These are phyloP conservation scores for Wickerhamiella sergipiensis DNA, from an alignment of 805 yeast species.

Conservation along the genomic window DNA sequence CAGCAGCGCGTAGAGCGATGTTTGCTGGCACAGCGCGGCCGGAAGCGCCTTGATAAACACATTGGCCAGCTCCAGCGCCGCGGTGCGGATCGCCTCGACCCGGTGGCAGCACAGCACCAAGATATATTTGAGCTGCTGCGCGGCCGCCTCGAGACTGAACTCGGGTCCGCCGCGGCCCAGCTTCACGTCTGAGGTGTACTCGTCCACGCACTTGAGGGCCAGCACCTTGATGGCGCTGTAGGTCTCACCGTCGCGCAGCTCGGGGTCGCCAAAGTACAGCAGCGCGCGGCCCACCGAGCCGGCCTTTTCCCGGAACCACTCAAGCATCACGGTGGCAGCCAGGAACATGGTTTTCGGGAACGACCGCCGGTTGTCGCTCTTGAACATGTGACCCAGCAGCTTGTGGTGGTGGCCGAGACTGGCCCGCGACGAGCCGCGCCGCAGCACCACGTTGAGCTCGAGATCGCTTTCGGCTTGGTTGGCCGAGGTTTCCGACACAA, in stretches of 20 bases:
- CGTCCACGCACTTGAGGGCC: slow-evolving; percentile 43
- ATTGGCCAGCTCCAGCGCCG: slow-evolving; percentile 69
- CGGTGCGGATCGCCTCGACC: slow-evolving; percentile 54
- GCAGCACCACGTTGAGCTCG: slow-evolving; percentile 78
- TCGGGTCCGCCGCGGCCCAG: slow-evolving; percentile 36
- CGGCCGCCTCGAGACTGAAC: slow-evolving; percentile 44
- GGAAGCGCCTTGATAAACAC: slow-evolving; percentile 54
- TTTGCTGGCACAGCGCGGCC: slow-evolving; percentile 60
- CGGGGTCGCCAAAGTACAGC: slow-evolving; percentile 76
- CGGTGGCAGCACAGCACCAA: slow-evolving; percentile 68
- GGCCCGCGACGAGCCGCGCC: slow-evolving; percentile 53
- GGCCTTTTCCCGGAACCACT: slow-evolving; percentile 57
- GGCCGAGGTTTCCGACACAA: slow-evolving; percentile 69
- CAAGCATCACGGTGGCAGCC: slow-evolving; percentile 69
- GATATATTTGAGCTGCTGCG: slow-evolving; percentile 56
- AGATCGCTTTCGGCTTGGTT: slow-evolving; percentile 81
- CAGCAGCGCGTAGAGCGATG: slow-evolving; percentile 60
- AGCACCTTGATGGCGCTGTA: slow-evolving; percentile 56
- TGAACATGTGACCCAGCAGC: slow-evolving; percentile 24
- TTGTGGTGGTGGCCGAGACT: slow-evolving; percentile 61
- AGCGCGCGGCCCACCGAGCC: slow-evolving; percentile 75
- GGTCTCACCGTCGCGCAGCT: slow-evolving; percentile 51
- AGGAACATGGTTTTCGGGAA: slow-evolving; percentile 33
- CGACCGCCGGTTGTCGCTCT: background rate
- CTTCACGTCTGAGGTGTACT: slow-evolving; percentile 40